These are phyloP conservation scores for Chaetothyriales sp. DNA, from an alignment of 2,329 filamentous ascomycete genomes.

Conservation along the genomic window DNA sequence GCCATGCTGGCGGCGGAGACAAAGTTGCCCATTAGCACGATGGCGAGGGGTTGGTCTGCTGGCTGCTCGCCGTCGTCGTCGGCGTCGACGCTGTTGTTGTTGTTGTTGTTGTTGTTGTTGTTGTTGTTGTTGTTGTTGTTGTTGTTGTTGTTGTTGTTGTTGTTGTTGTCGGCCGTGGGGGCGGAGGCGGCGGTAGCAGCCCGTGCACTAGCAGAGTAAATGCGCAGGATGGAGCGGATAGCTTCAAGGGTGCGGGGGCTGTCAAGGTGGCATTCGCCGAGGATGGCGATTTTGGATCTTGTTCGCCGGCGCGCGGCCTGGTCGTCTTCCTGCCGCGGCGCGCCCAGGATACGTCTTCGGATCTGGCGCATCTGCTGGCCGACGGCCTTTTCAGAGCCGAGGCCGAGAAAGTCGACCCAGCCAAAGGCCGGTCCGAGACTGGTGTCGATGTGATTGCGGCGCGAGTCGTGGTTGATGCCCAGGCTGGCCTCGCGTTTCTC, in stretches of 20 bases:
- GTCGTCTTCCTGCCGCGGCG: constrained; percentile 20
- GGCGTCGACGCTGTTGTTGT: constrained; percentile 1
- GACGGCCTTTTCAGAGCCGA: constrained; percentile 75
- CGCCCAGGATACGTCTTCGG: constrained; percentile 52
- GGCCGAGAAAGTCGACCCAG: constrained; percentile 91
- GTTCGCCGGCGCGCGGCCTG: constrained; percentile 7
- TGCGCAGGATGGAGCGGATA: constrained; percentile 60
- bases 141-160: background rate
- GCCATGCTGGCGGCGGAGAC: constrained; percentile 43
- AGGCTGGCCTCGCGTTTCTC: constrained; percentile 71
- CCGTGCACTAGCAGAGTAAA: constrained; percentile 50
- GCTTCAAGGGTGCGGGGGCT: constrained; percentile 68
- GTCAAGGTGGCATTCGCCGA: constrained; percentile 80
- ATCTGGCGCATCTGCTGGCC: constrained; percentile 72
- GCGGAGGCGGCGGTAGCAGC: background rate
- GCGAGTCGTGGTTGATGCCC: constrained; percentile 41
- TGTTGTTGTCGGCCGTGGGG: constrained; percentile 1
- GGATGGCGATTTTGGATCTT: constrained; percentile 49
- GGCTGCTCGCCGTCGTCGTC: background rate
- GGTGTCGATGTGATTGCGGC: constrained; percentile 16
- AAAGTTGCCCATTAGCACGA: constrained; percentile 81
- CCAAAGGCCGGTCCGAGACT: constrained; percentile 66
- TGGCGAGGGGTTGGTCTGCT: constrained; percentile 56
- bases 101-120: background rate
- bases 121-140: constrained; percentile 2